phyloP scores from a whole-genome alignment of 2,329 filamentous ascomycete species.

The Neurospora sp. region DNA sequence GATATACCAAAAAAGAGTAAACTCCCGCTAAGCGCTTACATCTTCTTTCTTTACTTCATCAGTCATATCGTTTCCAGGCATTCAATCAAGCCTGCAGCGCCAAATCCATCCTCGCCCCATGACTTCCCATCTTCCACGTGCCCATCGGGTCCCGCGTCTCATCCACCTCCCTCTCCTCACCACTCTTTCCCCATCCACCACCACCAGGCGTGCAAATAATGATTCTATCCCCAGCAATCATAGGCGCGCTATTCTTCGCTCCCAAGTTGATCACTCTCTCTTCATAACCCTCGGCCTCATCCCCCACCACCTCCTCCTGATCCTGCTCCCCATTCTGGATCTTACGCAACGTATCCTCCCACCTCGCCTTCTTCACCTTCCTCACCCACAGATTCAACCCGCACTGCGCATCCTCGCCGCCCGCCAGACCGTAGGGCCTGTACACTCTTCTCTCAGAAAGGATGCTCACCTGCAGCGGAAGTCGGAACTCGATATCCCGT shows the following conservation, averaged over 20 bases:
- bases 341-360: conserved; percentile 33
- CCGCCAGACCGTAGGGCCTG: conserved; percentile 72
- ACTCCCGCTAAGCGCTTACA: neutral
- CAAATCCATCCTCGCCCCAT: conserved; percentile 45
- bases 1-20: neutral
- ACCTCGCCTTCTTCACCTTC: conserved; percentile 50
- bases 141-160: conserved; percentile 43
- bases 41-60: neutral
- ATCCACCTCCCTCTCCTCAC: conserved; percentile 43
- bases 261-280: conserved; percentile 62
- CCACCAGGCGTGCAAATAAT: conserved; percentile 71
- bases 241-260: conserved; percentile 69
- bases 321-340: conserved; percentile 22
- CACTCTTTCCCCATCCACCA: conserved; percentile 62
- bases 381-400: conserved; percentile 85
- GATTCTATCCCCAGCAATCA: conserved; percentile 68
- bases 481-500: conserved; percentile 71
- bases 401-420: conserved; percentile 67
- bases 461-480: conserved; percentile 69
- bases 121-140: conserved; percentile 46
- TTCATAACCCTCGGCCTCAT: conserved; percentile 36
- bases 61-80: neutral
- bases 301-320: conserved; percentile 17
- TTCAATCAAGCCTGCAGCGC: conserved; percentile 43
- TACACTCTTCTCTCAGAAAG: conserved; percentile 68